Evolutionary conservation across 768 basidiomycete species (phyloP).

Genomic region (Termitomyces sp.): DNA sequence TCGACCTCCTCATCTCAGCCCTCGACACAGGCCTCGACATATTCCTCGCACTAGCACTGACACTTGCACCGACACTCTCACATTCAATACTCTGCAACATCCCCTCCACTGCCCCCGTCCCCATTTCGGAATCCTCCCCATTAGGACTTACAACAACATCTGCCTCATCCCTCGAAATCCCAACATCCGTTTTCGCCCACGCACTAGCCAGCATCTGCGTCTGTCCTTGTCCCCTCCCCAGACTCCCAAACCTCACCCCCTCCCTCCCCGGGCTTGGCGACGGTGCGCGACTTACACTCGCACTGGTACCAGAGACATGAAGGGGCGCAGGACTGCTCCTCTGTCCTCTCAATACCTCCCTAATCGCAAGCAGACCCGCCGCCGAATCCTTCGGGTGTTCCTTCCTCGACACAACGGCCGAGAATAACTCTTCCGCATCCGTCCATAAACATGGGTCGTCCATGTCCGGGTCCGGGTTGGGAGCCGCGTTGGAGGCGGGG

Average conservation of each 20-base stretch:
- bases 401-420: conserved; percentile 55
- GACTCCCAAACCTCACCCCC: conserved; percentile 7
- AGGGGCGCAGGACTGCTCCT: conserved; percentile 18
- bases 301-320: no score
- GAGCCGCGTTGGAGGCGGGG: conserved; percentile 23
- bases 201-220: conserved; percentile 31
- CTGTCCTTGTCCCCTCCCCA: conserved; percentile 11
- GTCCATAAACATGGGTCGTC: conserved; percentile 49
- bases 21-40: background rate
- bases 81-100: conserved; percentile 38
- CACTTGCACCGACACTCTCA: background rate
- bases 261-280: background rate
- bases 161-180: conserved; percentile 42
- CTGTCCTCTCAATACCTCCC: conserved; percentile 58
- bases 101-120: conserved; percentile 27
- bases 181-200: conserved; percentile 55
- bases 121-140: conserved; percentile 25
- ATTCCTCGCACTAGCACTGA: background rate
- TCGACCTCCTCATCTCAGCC: background rate
- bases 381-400: conserved; percentile 58
- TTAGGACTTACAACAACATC: conserved; percentile 40
- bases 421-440: conserved; percentile 37
- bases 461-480: conserved; percentile 51
- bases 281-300: no score
- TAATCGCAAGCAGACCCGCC: conserved; percentile 38